A percentile compares a stretch with the other conserved stretches of the same genome.
Evolutionary conservation across 148 eudicot genomes (phyloP).

Genomic region (Oxyria digyna): DNA sequence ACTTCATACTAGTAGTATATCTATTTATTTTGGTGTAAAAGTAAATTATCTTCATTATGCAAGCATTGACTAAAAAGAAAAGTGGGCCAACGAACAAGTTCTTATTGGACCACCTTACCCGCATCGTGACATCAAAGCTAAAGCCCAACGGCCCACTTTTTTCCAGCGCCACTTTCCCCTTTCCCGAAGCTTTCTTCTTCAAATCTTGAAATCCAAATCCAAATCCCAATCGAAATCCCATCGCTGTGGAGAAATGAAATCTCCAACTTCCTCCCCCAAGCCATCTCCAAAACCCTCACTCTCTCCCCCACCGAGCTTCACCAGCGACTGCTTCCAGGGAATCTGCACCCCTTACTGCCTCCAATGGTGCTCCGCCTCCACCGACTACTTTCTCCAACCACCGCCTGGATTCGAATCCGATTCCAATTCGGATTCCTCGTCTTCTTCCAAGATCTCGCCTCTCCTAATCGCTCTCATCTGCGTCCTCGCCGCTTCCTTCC

Average conservation of each 20-base stretch:
- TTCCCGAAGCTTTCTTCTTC: neutral
- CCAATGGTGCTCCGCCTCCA: constrained; percentile 36
- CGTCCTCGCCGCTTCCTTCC: constrained; percentile 49
- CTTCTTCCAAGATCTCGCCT: constrained; percentile 43
- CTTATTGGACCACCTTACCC: constrained; percentile 1
- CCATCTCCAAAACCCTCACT: neutral
- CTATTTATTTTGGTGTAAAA: no score
- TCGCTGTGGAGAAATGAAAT: neutral
- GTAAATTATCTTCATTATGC: no score
- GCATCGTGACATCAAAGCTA: neutral
- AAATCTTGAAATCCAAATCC: neutral
- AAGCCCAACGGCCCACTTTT: neutral
- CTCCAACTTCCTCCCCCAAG: constrained; percentile 6
- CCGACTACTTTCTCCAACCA: constrained; percentile 6
- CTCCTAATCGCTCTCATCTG: constrained; percentile 56
- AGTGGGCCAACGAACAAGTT: neutral
- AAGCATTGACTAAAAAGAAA: neutral
- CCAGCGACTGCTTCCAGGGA: constrained; percentile 14
- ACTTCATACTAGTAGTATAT: no score
- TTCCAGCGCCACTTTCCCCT: neutral
- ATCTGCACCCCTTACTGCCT: constrained; percentile 27
- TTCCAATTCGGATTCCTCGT: constrained; percentile 10
- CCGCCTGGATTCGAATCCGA: constrained; percentile 24
- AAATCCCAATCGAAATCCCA: neutral
- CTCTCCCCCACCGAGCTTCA: neutral